Base-by-base conservation (phyloP, 1,139 yeast genomes). In the Taphrina flavorubra region DNA sequence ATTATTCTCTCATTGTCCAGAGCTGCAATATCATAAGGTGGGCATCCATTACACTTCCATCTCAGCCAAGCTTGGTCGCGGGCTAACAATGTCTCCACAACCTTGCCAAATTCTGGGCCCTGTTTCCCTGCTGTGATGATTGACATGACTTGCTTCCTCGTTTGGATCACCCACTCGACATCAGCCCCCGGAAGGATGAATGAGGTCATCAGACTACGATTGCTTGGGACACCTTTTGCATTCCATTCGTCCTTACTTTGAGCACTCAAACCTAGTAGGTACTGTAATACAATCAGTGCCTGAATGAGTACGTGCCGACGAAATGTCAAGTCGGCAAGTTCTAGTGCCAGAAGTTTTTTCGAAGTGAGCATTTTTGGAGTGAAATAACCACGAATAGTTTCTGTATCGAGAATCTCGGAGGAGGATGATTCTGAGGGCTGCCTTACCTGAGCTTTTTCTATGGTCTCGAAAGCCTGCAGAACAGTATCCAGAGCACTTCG, bases 41-140 rank as follows among this genome's bases (percentile, higher is more conserved):
- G 78, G 71, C n/a, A 79, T 79, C 49, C 74, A 39, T 69, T 71
- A 61, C 74, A 71, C 70, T 79, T 79, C 81, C 81, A 79, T n/a
- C 68, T 64, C 61, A 76, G 78, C 81, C 81, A 79, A 47, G 72
- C 72, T 10, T 65, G 65, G 61, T 79, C 81, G 40, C 78, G 72
- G 14, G 58, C 64, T 13, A 77, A 60, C 10, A 78, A 73, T 1
- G 70, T 53, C 47, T 70, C 69, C 36, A 77, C 65, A 5, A 78
- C 70, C 14, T 72, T 69, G 36, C 71, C 55, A 63, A 75, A 74
- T 6, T 73, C 69, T 7, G 68, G 55, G 16, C 75, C 75, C 8
- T 69, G 60, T 7, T 72, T 46, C n/a, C 39, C 42, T 8, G 68
- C 36, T n/a, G 47, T 53, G 7, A 72, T 37, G 25, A 51, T 39